Evolutionary conservation across 257 asterid species (phyloP), one percentile per base, ranked within the genome.

Genomic region (Galeopsis tetrahit): DNA sequence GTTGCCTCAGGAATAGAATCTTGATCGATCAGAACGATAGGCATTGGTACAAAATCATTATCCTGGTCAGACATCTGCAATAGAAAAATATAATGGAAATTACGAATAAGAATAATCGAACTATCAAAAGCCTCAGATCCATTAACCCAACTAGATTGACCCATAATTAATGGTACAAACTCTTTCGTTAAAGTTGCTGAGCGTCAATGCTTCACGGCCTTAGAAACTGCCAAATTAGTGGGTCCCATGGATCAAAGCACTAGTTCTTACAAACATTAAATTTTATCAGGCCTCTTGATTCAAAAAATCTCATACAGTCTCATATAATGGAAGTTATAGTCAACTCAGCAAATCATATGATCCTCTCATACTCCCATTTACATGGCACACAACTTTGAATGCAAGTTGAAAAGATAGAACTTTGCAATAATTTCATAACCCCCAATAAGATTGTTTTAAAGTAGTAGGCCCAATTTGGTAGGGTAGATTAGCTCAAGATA

Each of bases 1-100:
- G 99, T 91, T 80, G 93, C 95, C 56, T 85, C 93, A 17, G 95
- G 84, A 74, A 85, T 90, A 76, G 94, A 78, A 76, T 91, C 97
- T 84, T 94, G 99, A 84, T 89, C 96, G 66, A 89, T 90, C 80
- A 86, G 80, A 74, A 94, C 98, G 63, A 94, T 84, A 17, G 99
- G 99, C 90, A 84, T 82, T 55, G 99, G 99, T 71, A 91, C 84
- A 82, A 55, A 8, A 62, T 82, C 92, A 68, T 63, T 66, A 56
- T 81, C 96, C 81, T 63, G 82, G 72, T 77, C 79, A 71, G 81
- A 71, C 56, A 85, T 82, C 86, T 85, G 88, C 56, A 76, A 77
- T 28, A 44, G 33, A 75, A 34, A 76, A 35, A 72, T 10, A 14
- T 63, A 43, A 43, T 64, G 57, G 70, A 53, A 40, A 17, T 53